Conservation (phyloP, 371 early-diverging fungal genomes). For the Mortierella sp. region DNA sequence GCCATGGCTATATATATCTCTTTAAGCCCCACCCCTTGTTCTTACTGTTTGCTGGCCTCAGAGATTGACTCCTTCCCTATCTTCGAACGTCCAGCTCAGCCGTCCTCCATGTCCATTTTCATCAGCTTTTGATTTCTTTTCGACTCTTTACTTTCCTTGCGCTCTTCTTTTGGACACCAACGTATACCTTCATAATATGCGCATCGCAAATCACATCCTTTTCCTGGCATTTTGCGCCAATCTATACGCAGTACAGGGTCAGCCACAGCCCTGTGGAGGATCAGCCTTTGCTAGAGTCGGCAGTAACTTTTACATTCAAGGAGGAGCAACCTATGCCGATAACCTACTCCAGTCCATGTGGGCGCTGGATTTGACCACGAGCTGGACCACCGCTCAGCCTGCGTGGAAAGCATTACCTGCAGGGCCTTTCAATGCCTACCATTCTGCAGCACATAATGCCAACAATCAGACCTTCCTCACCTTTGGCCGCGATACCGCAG, state of each 20-base stretch:
- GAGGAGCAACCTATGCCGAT: conserved; percentile 26
- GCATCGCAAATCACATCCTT: neutral
- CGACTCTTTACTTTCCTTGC: too few relatives aligned
- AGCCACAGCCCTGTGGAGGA: conserved; percentile 24
- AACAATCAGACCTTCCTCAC: conserved; percentile 30
- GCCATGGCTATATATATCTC: neutral
- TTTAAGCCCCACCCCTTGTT: neutral
- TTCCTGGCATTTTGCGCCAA: conserved; percentile 1
- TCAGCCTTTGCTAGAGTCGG: conserved; percentile 38
- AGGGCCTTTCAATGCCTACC: conserved; percentile 29
- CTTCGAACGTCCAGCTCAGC: neutral
- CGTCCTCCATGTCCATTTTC: too few relatives aligned
- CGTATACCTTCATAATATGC: too few relatives aligned
- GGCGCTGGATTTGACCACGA: conserved; percentile 25
- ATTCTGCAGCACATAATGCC: conserved; percentile 23
- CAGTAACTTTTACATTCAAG: conserved; percentile 28
- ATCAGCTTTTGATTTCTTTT: too few relatives aligned
- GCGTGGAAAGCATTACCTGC: conserved; percentile 23
- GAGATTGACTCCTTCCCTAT: neutral
- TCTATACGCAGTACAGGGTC: neutral
- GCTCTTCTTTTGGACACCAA: too few relatives aligned
- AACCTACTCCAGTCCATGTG: conserved; percentile 18
- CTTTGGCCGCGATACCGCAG: conserved; percentile 42
- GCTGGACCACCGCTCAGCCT: conserved; percentile 23
- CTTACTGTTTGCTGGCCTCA: neutral